phyloP scores from a whole-genome alignment of 2,329 filamentous ascomycete genomes.

The Albophoma yamanashiensis region DNA sequence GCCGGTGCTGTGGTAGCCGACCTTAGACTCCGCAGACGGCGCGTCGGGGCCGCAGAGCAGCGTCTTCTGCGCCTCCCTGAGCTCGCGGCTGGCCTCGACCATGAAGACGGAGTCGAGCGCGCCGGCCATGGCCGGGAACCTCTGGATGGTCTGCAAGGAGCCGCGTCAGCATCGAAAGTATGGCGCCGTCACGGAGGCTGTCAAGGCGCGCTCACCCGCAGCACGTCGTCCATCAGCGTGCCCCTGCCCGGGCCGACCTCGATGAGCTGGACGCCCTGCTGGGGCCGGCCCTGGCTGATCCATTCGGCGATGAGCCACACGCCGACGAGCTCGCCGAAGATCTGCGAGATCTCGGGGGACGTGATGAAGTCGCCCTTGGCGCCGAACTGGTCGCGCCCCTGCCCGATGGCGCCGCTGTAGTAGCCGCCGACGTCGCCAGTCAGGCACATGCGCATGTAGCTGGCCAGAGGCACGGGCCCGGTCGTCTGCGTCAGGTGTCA shows the following conservation, averaged over 20 bases:
- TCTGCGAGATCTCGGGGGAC: conserved; percentile 91
- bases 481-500: conserved; percentile 44
- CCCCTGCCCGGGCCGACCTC: conserved; percentile 91
- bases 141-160: conserved; percentile 58
- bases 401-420: conserved; percentile 66
- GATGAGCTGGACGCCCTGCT: conserved; percentile 71
- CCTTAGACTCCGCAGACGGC: conserved; percentile 56
- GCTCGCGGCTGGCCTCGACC: conserved; percentile 79
- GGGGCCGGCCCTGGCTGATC: conserved; percentile 76
- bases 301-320: conserved; percentile 96
- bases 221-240: conserved; percentile 93
- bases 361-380: conserved; percentile 90
- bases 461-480: conserved; percentile 81
- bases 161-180: conserved; percentile 4
- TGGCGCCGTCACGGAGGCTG: not conserved
- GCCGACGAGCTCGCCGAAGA: conserved; percentile 89
- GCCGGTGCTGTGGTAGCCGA: conserved; percentile 63
- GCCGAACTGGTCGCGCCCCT: conserved; percentile 80
- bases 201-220: conserved; percentile 52
- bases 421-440: conserved; percentile 87
- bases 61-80: conserved; percentile 68
- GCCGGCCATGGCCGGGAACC: conserved; percentile 67
- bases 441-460: conserved; percentile 97
- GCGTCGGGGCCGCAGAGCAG: conserved; percentile 68
- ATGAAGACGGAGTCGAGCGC: conserved; percentile 84